Base-by-base conservation (phyloP, 1,284 basidiomycete species). In the Malassezia nana region DNA sequence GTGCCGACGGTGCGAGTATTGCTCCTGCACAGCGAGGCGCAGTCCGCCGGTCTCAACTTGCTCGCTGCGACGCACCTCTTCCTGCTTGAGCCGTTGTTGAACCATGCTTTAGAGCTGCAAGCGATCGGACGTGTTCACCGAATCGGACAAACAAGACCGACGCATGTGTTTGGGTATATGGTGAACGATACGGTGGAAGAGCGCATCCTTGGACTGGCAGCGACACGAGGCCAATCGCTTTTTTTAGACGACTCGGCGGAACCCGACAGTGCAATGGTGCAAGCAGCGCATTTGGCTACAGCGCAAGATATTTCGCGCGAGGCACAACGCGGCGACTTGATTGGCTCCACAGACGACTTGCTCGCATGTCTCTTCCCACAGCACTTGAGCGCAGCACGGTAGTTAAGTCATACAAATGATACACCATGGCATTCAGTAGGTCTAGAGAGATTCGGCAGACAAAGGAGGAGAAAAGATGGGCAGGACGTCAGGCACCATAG, bases 61-160 rank as follows among this genome's bases (percentile, higher is more conserved):
- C 50, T 65, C 1, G 57, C 59, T 1, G 69, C 70, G 4, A 64
- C 60, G 42, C 57, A 65, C 46, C 55, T 72, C 18, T 62, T 68
- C 53, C 58, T 72, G 24, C 54, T 72, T 15, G 70, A 71, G 52
- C 70, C 70, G 13, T 28, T 72, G 35, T 58, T 71, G 32, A 69
- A 72, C 33, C 59, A 65, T 32, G 64, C 58, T 8, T 25, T 61
- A 6, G 70, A 72, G 50, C 50, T 69, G 31, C 70, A 72, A 50
- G 67, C 68, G 12, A 63, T 72, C 9, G 67, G 68, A 2, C 58
- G 70, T 24, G 60, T 72, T 4, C 64, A 67, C 47, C 62, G 70
- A 9, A 72, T 72, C 33, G 70, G 70, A 0, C 67, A 69, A 51
- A 69, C 64, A 6, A 57, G 58, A 13, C 54, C 58, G 25, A 70